Evolutionary conservation across 2,329 filamentous ascomycete species (phyloP), one percentile per base, ranked within the genome.

Genomic region (Penicillium sp.): DNA sequence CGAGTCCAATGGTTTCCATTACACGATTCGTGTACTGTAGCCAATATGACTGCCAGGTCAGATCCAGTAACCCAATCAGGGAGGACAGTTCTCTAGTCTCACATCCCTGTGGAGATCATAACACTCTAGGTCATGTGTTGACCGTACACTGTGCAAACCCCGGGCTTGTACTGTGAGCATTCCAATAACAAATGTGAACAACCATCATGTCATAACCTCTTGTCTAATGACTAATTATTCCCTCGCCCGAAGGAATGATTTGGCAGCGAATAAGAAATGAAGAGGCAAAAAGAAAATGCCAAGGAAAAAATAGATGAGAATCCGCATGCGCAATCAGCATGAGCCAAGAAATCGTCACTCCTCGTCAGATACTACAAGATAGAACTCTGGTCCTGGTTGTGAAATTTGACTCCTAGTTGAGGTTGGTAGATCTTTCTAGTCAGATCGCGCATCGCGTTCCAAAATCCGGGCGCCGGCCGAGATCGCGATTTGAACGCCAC

Each of bases 21-120:
- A 36, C 18, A 36, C n/a, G n/a, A 36, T n/a, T 36, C n/a, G 33
- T 36, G 33, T 7, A 16, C n/a, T 36, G 33, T 7, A 16, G 6
- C n/a, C 33, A 8, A n/a, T 6, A n/a, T 18, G 13, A 15, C 31
- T n/a, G 15, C 13, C 31, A n/a, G n/a, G 1, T 36, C n/a, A 18
- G 33, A 36, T 42, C 12, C n/a, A 48, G 34, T n/a, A 42, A 16
- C 26, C 41, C 26, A 34, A 44, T 52, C 8, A 34, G 36, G 41
- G 8, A 16, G 31, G 34, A 6, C 6, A 15, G 12, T 16, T 34
- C 15, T 10, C 6, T 34, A 15, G 31, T 3, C 2, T 15, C 16
- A 39, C 23, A 56, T 54, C 49, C 45, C 42, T 58, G 53, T 51
- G 59, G 49, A 52, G 59, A 58, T 60, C 49, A 6, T 44, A 18